Conservation (phyloP, 2,329 filamentous ascomycete genomes). For the Lasiodiplodia sp. region DNA sequence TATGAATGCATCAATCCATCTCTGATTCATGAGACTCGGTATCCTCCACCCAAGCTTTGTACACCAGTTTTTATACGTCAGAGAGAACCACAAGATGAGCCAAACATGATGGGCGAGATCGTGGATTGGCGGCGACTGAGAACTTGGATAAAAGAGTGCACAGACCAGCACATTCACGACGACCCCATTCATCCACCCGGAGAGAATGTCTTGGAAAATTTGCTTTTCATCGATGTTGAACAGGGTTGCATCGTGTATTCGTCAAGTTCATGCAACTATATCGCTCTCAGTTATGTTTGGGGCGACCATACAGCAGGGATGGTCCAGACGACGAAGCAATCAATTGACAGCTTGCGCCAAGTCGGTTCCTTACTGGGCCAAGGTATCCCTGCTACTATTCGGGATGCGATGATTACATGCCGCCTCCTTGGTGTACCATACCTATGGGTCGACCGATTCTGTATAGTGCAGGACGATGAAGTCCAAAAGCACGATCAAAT, state of each 20-base stretch:
- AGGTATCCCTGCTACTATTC: constrained; percentile 26
- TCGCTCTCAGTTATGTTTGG: constrained; percentile 34
- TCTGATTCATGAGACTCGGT: accelerated
- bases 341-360: neutral
- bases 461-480: constrained; percentile 29
- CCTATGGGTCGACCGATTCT: constrained; percentile 34
- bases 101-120: too few species aligned
- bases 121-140: too few species aligned
- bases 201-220: neutral
- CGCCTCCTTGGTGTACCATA: constrained; percentile 22
- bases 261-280: neutral
- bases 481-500: constrained; percentile 24
- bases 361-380: too few species aligned
- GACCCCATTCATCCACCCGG: neutral
- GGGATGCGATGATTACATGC: constrained; percentile 27
- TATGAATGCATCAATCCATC: too few species aligned
- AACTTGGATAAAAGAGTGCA: too few species aligned
- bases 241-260: neutral
- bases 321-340: neutral
- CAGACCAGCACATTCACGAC: too few species aligned
- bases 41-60: accelerated
- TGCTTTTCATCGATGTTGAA: neutral
- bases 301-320: neutral
- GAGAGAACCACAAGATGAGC: too few species aligned
- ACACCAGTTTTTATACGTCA: accelerated